Base-by-base conservation (phyloP, 2,329 filamentous ascomycete species). In the Elsinoe necatrix region DNA sequence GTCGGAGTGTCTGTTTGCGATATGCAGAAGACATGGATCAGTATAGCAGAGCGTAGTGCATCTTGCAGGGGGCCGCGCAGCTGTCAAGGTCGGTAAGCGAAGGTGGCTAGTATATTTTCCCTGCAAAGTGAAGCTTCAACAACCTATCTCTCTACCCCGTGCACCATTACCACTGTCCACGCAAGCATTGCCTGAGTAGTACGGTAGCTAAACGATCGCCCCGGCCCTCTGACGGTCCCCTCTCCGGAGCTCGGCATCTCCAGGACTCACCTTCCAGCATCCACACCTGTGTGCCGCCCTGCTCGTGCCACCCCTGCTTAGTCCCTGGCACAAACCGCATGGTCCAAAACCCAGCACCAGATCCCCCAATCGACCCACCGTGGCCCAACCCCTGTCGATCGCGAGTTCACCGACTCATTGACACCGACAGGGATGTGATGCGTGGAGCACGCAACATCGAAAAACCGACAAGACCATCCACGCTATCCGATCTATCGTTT, bases 371-470 rank as follows among this genome's bases (percentile, higher is more conserved):
- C 41, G 20, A 45, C 41, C 20, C 34, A 37, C 34, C 34, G 5
- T 7, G 5, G 27, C 9, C 9, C 41, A 9, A 11, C 41, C 41
- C 80, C 79, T 1, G 81, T 92, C 58, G 84, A 80, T 59, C 89
- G 95, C 66, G 90, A 93, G 69, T 95, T 93, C 69, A 85, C 84
- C 11, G 85, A 84, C 57, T 20, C 41, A 37, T 12, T 37, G 3
- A 12, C 29, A 12, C 14, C 34, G 34, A 37, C 34, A 37, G 14
- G 34, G 34, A 37, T 37, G 9, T 9, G 27, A 29, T 9, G 9
- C 3, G 14, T 37, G 34, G 39, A 43, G n/a, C n/a, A n/a, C n/a
- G n/a, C n/a, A n/a, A n/a, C n/a, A n/a, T n/a, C n/a, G n/a, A n/a
- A 52, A 35, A 52, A 52, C 48, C 21, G 25, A 18, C 48, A 52